These are phyloP conservation scores for Irpex rosettiformis DNA, from an alignment of 1,284 basidiomycete genomes.

Conservation along the genomic window DNA sequence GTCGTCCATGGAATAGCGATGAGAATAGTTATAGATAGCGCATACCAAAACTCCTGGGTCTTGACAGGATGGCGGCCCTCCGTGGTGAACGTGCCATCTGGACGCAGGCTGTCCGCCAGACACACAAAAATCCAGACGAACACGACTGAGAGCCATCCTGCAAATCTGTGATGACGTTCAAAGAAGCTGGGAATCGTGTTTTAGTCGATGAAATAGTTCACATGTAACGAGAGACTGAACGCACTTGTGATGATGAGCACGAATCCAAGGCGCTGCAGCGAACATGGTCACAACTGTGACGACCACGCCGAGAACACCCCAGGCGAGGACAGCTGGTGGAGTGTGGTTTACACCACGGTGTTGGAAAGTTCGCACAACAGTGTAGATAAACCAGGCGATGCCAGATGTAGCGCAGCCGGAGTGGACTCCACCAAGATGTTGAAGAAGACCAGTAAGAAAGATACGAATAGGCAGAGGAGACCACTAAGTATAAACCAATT, in stretches of 20 bases:
- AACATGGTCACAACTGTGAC: slow-evolving; percentile 11
- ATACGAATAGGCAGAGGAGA: slow-evolving; percentile 10
- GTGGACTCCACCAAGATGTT: slow-evolving; percentile 16
- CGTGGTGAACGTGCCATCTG: slow-evolving; percentile 6
- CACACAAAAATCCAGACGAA: slow-evolving; percentile 13
- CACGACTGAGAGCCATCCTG: slow-evolving; percentile 11
- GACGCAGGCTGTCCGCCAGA: neutral
- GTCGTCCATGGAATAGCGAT: slow-evolving; percentile 36
- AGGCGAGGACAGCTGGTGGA: slow-evolving; percentile 11
- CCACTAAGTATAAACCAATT: slow-evolving; percentile 8
- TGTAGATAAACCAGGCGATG: slow-evolving; percentile 15
- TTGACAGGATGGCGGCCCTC: slow-evolving; percentile 5
- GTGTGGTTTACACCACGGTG: slow-evolving; percentile 5
- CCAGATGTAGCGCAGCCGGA: slow-evolving; percentile 11
- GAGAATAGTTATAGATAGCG: slow-evolving; percentile 13
- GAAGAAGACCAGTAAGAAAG: slow-evolving; percentile 13
- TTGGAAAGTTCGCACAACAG: slow-evolving; percentile 13
- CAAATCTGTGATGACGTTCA: slow-evolving; percentile 16
- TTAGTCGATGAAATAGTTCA: no score
- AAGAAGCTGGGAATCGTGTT: slow-evolving; percentile 14
- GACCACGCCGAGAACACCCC: slow-evolving; percentile 11
- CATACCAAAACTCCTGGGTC: slow-evolving; percentile 13
- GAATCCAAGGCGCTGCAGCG: slow-evolving; percentile 14
- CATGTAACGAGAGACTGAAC: no score
- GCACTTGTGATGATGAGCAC: slow-evolving; percentile 15